Evolutionary conservation across 2,329 filamentous ascomycete species (phyloP), one percentile per base, ranked within the genome.

Genomic region (Alternaria arborescens): DNA sequence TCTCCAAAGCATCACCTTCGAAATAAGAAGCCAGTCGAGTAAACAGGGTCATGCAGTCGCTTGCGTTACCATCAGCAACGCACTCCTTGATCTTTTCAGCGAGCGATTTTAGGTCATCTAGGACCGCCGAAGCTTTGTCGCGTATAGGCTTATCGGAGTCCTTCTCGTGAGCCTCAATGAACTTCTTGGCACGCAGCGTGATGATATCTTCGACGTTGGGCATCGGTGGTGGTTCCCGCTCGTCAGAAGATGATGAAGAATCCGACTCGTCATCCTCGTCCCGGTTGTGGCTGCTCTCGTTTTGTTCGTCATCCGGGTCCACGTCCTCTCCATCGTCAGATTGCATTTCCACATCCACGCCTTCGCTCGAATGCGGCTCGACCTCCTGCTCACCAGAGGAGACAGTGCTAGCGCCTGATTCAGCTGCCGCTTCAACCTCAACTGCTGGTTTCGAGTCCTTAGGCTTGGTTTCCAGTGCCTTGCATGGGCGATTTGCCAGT

Each of bases 1-100:
- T 97, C 73, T 97, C 91, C 55, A 97, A 80, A 1, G 95, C 90
- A 78, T 97, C 92, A 0, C 90, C 89, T 71, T 96, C 91, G 70
- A 99, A 99, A 73, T 95, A 94, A 3, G 87, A 86, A 0, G 93
- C 92, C 59, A 99, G 82, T 52, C 86, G 87, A 32, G 84, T 82
- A 79, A 98, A 98, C 0, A 97, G 82, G 3, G 84, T 81, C 32
- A 84, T 82, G 11, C 91, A 92, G 41, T 86, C 73, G 2, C 70
- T 70, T 14, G 72, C 67, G 8, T 75, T 73, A 32, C 76, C 61
- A 8, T 75, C 71, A 40, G 89, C 81, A 75, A 94, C 97, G 73
- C 90, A 93, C 0, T 79, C 75, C 65, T 90, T 87, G 38, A 97
- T 89, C 20, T 94, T 87, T 3, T 82, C 81, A 2, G 92, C 91